Percentiles rank a stretch among this genome's conserved stretches.
phyloP scores from a whole-genome alignment of 2,329 filamentous ascomycete species.

The Cadophora luteo-olivacea region DNA sequence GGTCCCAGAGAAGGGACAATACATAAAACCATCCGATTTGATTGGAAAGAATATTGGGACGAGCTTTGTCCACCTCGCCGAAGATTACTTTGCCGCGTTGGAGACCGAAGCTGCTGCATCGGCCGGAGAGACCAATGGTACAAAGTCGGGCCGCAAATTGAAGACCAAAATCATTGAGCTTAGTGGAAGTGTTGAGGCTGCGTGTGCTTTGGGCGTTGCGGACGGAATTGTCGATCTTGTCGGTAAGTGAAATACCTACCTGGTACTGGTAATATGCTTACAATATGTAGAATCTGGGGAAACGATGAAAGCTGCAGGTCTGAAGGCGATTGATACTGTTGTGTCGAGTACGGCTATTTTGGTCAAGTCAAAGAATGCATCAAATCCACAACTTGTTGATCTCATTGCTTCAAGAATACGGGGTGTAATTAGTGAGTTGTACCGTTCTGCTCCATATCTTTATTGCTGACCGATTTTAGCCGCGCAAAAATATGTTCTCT shows the following conservation, averaged over 20 bases:
- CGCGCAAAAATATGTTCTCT: constrained; percentile 91
- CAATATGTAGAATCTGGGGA: constrained; percentile 82
- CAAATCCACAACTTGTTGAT: constrained; percentile 80
- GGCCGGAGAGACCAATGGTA: constrained; percentile 45
- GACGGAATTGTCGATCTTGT: constrained; percentile 98
- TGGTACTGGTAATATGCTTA: constrained; percentile 28
- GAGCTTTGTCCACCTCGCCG: constrained; percentile 87
- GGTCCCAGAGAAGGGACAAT: constrained; percentile 83
- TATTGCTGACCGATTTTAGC: constrained; percentile 51
- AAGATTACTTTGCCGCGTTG: constrained; percentile 82
- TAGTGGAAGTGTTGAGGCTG: constrained; percentile 95
- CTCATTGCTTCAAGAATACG: constrained; percentile 86
- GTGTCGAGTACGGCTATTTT: constrained; percentile 86
- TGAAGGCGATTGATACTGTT: constrained; percentile 94
- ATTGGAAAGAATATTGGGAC: constrained; percentile 94
- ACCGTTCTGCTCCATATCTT: not conserved
- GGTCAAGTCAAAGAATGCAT: constrained; percentile 86
- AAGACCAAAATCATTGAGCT: constrained; percentile 92
- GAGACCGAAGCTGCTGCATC: constrained; percentile 59
- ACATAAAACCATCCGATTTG: constrained; percentile 74
- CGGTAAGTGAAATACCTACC: constrained; percentile 61
- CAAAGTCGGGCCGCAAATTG: constrained; percentile 57
- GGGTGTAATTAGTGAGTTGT: constrained; percentile 80
- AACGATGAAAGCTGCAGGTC: constrained; percentile 94
- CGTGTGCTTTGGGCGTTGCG: constrained; percentile 92